A percentile compares a stretch with the other conserved stretches of the same genome.
Conservation (phyloP, 345 rosid genomes). For the Salix purpurea region DNA sequence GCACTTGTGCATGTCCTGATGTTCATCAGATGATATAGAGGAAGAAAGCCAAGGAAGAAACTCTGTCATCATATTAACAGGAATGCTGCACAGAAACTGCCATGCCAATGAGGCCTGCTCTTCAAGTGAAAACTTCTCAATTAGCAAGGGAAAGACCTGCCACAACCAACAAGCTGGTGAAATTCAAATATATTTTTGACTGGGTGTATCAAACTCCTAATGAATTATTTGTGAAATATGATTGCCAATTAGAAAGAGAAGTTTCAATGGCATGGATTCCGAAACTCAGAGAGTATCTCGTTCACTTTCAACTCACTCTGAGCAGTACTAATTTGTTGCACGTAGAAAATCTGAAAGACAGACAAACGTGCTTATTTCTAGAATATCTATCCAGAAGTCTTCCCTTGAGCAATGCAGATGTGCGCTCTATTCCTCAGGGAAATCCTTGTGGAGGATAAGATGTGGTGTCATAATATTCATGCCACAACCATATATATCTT, state of each 20-base stretch:
- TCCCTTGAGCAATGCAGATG: neutral
- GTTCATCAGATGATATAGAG: constrained; percentile 65
- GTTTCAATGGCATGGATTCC: neutral
- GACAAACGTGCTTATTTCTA: neutral
- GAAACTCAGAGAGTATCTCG: neutral
- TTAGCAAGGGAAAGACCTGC: constrained; percentile 74
- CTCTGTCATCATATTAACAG: constrained; percentile 68
- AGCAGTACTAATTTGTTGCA: neutral
- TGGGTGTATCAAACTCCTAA: constrained; percentile 1
- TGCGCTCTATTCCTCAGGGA: neutral
- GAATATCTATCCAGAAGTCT: neutral
- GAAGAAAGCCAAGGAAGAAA: constrained; percentile 84
- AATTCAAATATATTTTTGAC: constrained; percentile 8
- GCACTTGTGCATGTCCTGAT: constrained; percentile 51
- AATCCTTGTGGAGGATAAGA: neutral
- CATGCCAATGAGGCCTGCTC: constrained; percentile 83
- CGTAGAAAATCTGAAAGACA: neutral
- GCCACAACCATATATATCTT: neutral
- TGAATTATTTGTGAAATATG: neutral
- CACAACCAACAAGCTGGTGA: constrained; percentile 16
- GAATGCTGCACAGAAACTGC: constrained; percentile 87
- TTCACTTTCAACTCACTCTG: constrained; percentile 4
- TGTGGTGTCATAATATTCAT: neutral
- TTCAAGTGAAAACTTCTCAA: constrained; percentile 61
- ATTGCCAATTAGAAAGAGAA: neutral